A percentile compares a stretch with the other conserved stretches of the same genome.
phyloP scores from a whole-genome alignment of 2,329 filamentous ascomycete genomes.

The Camillea tinctor region DNA sequence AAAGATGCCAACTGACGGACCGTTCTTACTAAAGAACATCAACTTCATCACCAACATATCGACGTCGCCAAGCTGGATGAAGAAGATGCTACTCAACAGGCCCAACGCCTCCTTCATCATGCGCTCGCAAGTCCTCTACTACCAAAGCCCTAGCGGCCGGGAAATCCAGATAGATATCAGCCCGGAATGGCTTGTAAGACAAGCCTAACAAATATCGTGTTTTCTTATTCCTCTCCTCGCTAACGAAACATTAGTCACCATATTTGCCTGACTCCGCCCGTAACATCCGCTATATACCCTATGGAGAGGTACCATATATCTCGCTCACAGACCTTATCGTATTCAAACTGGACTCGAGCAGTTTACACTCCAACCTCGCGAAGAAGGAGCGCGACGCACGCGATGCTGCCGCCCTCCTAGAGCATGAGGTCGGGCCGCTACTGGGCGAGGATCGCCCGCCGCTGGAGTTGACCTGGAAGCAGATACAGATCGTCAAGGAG shows the following conservation, averaged over 20 bases:
- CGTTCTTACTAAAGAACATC: constrained; percentile 21
- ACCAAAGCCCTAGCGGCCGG: constrained; percentile 16
- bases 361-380: constrained; percentile 16
- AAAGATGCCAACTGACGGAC: background rate
- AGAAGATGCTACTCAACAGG: constrained; percentile 21
- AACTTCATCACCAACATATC: constrained; percentile 27
- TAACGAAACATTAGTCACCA: constrained; percentile 12
- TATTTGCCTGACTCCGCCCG: constrained; percentile 22
- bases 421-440: constrained; percentile 5
- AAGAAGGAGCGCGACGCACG: constrained; percentile 23
- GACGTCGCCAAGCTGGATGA: constrained; percentile 20
- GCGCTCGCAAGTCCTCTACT: constrained; percentile 20
- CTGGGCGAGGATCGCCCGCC: background rate
- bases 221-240: constrained; percentile 1
- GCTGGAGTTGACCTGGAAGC: constrained; percentile 13
- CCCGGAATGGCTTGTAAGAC: constrained; percentile 26
- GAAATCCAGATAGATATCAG: constrained; percentile 25
- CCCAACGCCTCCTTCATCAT: constrained; percentile 24
- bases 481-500: constrained; percentile 21
- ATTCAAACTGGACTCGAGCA: constrained; percentile 26
- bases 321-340: constrained; percentile 23
- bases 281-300: constrained; percentile 18
- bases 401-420: constrained; percentile 25
- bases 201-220: background rate
- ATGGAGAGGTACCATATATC: constrained; percentile 26